Conservation (phyloP, 2,329 filamentous ascomycete species). For the Aspergillus fructus region DNA sequence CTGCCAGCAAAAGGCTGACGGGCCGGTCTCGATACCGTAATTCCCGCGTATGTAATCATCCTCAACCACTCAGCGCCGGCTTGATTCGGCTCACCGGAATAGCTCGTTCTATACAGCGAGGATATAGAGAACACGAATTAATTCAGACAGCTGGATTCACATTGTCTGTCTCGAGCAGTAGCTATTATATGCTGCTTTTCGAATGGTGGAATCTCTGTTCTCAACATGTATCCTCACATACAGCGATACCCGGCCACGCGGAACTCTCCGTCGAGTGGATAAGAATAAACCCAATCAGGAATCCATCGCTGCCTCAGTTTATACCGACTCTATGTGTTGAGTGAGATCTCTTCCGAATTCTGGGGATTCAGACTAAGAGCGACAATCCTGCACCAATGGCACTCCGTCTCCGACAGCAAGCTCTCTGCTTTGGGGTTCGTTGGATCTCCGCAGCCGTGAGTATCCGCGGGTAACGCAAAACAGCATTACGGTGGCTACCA, state of each 20-base stretch:
- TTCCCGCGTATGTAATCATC: slow-evolving; percentile 20
- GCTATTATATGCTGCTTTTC: background rate
- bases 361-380: background rate
- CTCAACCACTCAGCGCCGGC: slow-evolving; percentile 15
- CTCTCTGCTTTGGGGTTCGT: background rate
- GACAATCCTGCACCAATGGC: background rate
- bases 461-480: slow-evolving; percentile 18
- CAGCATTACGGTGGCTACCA: slow-evolving; percentile 9
- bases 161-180: background rate
- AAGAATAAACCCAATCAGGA: slow-evolving; percentile 12
- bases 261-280: slow-evolving; percentile 11
- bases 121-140: slow-evolving; percentile 5
- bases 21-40: slow-evolving; percentile 24
- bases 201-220: background rate
- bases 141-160: slow-evolving; percentile 14
- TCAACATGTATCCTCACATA: background rate
- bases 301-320: background rate
- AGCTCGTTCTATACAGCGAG: background rate
- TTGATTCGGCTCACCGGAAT: slow-evolving; percentile 17
- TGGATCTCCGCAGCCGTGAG: background rate
- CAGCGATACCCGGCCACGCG: slow-evolving; percentile 6
- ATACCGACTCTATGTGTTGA: background rate
- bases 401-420: background rate
- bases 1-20: slow-evolving; percentile 22
- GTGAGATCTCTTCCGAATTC: background rate